phyloP scores from a whole-genome alignment of 306 rosid species.

The Acacia confusa region DNA sequence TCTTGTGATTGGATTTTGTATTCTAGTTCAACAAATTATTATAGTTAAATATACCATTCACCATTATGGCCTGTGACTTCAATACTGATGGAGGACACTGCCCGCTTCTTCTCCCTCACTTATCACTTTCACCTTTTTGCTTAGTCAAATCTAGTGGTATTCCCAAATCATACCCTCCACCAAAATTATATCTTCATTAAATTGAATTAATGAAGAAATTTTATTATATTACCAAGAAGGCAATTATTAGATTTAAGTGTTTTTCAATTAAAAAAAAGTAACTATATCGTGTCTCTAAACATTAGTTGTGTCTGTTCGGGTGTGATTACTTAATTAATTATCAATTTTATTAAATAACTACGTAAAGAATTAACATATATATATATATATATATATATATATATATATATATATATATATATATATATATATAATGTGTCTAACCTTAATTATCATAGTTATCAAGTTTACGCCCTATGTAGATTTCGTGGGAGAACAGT shows the following conservation, averaged over 20 bases:
- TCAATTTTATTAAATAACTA: neutral
- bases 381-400: too few relatives aligned
- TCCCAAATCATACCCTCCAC: neutral
- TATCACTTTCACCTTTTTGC: neutral
- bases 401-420: too few relatives aligned
- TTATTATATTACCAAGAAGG: neutral
- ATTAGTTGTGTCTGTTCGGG: neutral
- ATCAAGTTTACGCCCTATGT: neutral
- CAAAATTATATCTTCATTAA: neutral
- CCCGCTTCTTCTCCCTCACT: neutral
- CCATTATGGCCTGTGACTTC: neutral
- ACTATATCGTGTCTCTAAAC: neutral
- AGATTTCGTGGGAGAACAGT: neutral
- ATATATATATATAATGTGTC: neutral
- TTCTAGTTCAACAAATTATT: neutral
- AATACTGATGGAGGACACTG: neutral
- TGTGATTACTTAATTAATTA: neutral
- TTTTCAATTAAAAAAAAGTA: neutral
- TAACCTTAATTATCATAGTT: neutral
- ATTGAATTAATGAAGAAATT: neutral
- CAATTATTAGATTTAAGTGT: neutral
- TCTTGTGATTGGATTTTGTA: conserved; percentile 23
- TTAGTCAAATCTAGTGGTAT: neutral
- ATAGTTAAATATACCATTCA: neutral
- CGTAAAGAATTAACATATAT: neutral